Percentiles rank a stretch among this genome's conserved stretches.
phyloP scores from a whole-genome alignment of 495 filamentous ascomycete genomes.

The Cudoniella acicularis region DNA sequence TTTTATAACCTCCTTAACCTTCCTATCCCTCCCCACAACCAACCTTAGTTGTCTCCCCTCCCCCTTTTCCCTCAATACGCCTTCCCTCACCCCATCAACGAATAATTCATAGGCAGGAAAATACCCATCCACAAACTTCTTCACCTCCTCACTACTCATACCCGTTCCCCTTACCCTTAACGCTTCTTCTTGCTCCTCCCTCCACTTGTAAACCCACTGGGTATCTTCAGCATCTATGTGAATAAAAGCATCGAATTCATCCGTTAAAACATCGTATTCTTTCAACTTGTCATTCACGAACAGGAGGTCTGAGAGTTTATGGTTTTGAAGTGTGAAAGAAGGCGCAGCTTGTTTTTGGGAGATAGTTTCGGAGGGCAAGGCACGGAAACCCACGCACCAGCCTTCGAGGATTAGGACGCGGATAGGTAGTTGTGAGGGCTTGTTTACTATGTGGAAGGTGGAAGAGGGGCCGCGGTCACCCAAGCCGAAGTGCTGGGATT shows the following conservation, averaged over 20 bases:
- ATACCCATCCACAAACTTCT: conserved; percentile 53
- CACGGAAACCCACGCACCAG: conserved; percentile 86
- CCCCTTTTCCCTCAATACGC: conserved; percentile 49
- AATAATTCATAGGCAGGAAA: conserved; percentile 68
- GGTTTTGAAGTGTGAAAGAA: conserved; percentile 41
- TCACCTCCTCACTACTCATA: conserved; percentile 63
- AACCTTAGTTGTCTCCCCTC: conserved; percentile 62
- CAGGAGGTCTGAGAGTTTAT: conserved; percentile 55
- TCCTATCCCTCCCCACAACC: conserved; percentile 64
- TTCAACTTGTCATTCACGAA: conserved; percentile 69
- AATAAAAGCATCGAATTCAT: conserved; percentile 75
- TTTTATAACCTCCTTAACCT: conserved; percentile 47
- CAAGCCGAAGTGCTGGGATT: conserved; percentile 69
- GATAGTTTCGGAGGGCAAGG: conserved; percentile 33
- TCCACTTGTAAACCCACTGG: conserved; percentile 83
- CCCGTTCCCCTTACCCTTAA: conserved; percentile 63
- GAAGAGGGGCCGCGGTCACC: conserved; percentile 68
- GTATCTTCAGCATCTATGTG: conserved; percentile 82
- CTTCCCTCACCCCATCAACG: conserved; percentile 60
- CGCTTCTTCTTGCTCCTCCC: conserved; percentile 72
- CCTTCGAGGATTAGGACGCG: conserved; percentile 82
- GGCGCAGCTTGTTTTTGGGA: conserved; percentile 41
- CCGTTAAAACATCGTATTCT: conserved; percentile 68
- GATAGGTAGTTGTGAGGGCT: conserved; percentile 43
- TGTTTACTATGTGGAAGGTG: conserved; percentile 62